A percentile compares a stretch with the other conserved stretches of the same genome.
Evolutionary conservation across 2,329 filamentous ascomycete genomes (phyloP).

Genomic region (Fusarium sp.): DNA sequence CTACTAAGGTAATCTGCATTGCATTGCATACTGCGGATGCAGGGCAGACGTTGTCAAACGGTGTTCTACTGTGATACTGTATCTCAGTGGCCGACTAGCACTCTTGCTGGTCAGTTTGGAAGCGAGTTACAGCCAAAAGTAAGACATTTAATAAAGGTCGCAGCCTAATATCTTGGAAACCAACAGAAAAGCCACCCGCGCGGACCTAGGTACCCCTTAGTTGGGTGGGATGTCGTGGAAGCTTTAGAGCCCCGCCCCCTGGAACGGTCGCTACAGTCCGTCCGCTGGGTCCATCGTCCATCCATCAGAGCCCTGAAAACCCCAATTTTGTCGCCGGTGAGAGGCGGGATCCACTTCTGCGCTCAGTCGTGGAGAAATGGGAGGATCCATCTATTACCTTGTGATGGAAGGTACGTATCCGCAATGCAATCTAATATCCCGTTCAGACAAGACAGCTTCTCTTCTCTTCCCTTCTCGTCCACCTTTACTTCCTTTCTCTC

Average conservation of each 20-base stretch:
- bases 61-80: not conserved
- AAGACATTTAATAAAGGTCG: conserved; percentile 18
- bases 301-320: conserved; percentile 15
- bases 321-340: conserved; percentile 29
- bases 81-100: conserved; percentile 3
- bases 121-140: too few species aligned
- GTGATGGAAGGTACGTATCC: conserved; percentile 34
- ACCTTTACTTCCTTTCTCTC: conserved; percentile 17
- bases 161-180: conserved; percentile 8
- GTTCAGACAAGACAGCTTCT: conserved; percentile 37
- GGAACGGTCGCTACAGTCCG: conserved; percentile 34
- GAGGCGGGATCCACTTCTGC: conserved; percentile 10
- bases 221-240: not conserved
- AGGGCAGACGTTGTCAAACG: conserved; percentile 10
- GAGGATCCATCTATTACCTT: conserved; percentile 33
- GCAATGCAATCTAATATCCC: conserved; percentile 40
- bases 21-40: conserved; percentile 40
- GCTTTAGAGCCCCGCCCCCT: conserved; percentile 21
- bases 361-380: conserved; percentile 32
- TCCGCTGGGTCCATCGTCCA: conserved; percentile 13
- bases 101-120: not conserved
- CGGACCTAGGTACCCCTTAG: conserved; percentile 11
- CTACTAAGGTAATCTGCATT: conserved; percentile 42
- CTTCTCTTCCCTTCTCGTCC: conserved; percentile 1
- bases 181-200: conserved; percentile 22